A percentile compares a stretch with the other conserved stretches of the same genome.
These are phyloP conservation scores for Scheffersomyces illinoinensis DNA, from an alignment of 1,139 yeast species.

Conservation along the genomic window DNA sequence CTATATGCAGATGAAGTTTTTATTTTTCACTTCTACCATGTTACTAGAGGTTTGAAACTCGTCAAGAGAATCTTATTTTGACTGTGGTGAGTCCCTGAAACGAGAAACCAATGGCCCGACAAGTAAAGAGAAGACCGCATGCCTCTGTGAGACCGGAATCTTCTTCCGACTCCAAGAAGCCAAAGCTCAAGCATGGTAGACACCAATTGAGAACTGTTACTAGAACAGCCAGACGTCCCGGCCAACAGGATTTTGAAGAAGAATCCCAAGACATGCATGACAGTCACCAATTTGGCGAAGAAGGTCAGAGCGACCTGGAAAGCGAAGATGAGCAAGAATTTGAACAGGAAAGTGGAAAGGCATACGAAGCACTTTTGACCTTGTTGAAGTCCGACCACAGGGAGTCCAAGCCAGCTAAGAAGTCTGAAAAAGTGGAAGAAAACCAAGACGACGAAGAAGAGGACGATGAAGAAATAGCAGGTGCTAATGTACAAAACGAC, in stretches of 20 bases:
- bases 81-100: neutral
- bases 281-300: constrained; percentile 15
- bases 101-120: constrained; percentile 8
- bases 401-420: constrained; percentile 19
- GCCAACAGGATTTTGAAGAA: constrained; percentile 8
- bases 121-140: constrained; percentile 7
- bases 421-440: constrained; percentile 1
- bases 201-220: constrained; percentile 57
- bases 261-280: constrained; percentile 12
- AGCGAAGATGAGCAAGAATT: constrained; percentile 14
- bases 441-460: constrained; percentile 14
- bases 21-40: neutral
- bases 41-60: neutral
- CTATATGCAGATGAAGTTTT: neutral
- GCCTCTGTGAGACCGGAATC: constrained; percentile 1
- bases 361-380: constrained; percentile 76
- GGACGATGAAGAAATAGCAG: constrained; percentile 33
- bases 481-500: constrained; percentile 24
- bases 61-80: neutral
- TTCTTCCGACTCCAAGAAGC: constrained; percentile 10
- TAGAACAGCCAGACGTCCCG: constrained; percentile 49
- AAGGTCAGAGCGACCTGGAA: constrained; percentile 10
- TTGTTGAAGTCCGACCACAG: constrained; percentile 58
- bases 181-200: constrained; percentile 52
- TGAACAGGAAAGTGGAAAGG: constrained; percentile 41